Percentiles rank a stretch among this genome's conserved stretches.
Evolutionary conservation across 1,284 basidiomycete genomes (phyloP).

Genomic region (Neotropicomus parvogracilis): DNA sequence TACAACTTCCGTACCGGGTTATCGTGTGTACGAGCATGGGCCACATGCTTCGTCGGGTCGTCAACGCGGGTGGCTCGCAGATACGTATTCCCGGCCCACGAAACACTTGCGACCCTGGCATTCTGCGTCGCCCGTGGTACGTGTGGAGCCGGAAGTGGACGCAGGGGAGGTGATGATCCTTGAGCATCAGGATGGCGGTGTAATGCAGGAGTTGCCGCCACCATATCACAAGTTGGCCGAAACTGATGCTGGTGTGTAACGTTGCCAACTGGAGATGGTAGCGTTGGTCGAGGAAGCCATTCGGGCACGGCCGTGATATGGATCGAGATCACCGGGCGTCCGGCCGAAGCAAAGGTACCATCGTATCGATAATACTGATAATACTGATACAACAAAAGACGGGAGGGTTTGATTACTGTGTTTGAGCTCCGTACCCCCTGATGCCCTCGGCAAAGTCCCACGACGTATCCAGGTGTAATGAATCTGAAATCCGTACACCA

Average conservation of each 20-base stretch:
- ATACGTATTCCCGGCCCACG: slow-evolving; percentile 1
- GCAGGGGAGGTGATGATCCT: slow-evolving; percentile 2
- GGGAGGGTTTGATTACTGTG: slow-evolving; percentile 41
- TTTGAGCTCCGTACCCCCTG: slow-evolving; percentile 51
- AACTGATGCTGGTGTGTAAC: background rate
- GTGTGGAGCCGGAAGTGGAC: background rate
- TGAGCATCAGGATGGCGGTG: slow-evolving; percentile 23
- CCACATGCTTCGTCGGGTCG: too few species aligned
- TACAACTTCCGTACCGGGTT: background rate
- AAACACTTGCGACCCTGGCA: slow-evolving; percentile 22
- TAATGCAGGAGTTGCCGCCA: slow-evolving; percentile 24
- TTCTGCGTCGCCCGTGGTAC: slow-evolving; percentile 15
- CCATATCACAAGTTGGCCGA: slow-evolving; percentile 23
- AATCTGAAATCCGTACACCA: slow-evolving; percentile 81
- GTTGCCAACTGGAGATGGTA: background rate
- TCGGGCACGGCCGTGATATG: background rate
- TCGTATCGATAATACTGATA: slow-evolving; percentile 6
- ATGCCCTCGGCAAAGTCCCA: slow-evolving; percentile 85
- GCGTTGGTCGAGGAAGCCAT: slow-evolving; percentile 1
- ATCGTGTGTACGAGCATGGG: background rate
- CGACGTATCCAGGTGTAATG: slow-evolving; percentile 70
- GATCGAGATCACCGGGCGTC: too few species aligned
- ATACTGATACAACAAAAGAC: slow-evolving; percentile 15
- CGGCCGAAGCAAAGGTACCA: background rate
- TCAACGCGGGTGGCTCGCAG: too few species aligned